Conservation (phyloP, 192 early-diverging fungal species). For the Backusella liffmaniae region DNA sequence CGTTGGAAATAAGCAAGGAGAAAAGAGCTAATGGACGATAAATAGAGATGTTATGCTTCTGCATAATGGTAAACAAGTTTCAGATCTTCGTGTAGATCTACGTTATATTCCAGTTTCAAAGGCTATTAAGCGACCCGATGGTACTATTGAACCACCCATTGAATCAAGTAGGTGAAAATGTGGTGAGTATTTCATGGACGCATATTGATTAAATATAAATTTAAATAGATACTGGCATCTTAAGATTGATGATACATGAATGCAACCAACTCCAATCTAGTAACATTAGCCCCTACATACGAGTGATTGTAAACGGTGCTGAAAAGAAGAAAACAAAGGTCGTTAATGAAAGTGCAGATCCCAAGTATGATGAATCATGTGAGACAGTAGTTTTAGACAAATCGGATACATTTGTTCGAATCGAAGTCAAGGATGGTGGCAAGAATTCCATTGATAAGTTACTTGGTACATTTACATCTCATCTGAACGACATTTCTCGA, state of each 20-base stretch:
- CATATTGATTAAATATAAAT: not conserved
- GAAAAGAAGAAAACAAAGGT: slow-evolving; percentile 48
- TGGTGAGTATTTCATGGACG: not conserved
- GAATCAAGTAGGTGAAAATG: slow-evolving; percentile 46
- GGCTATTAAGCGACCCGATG: slow-evolving; percentile 37
- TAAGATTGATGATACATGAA: slow-evolving; percentile 54
- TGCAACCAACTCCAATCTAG: slow-evolving; percentile 47
- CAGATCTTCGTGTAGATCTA: slow-evolving; percentile 31
- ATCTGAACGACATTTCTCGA: slow-evolving; percentile 35
- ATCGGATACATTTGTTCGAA: slow-evolving; percentile 48
- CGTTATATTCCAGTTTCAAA: slow-evolving; percentile 42
- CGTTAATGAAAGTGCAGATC: slow-evolving; percentile 65
- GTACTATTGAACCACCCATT: slow-evolving; percentile 39
- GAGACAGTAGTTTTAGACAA: slow-evolving; percentile 71
- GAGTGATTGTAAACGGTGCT: slow-evolving; percentile 47
- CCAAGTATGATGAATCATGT: slow-evolving; percentile 65
- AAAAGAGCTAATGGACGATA: not conserved
- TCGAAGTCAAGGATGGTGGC: slow-evolving; percentile 57
- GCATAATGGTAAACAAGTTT: slow-evolving; percentile 26
- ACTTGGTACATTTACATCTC: slow-evolving; percentile 34
- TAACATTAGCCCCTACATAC: slow-evolving; percentile 46
- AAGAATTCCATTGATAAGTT: slow-evolving; percentile 45
- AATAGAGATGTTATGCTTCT: slow-evolving; percentile 19
- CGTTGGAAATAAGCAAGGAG: not conserved
- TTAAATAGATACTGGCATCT: slow-evolving; percentile 48